Percentiles rank a stretch among this genome's conserved stretches.
These are phyloP conservation scores for Diaporthe batatas DNA, from an alignment of 2,329 filamentous ascomycete species.

Conservation along the genomic window DNA sequence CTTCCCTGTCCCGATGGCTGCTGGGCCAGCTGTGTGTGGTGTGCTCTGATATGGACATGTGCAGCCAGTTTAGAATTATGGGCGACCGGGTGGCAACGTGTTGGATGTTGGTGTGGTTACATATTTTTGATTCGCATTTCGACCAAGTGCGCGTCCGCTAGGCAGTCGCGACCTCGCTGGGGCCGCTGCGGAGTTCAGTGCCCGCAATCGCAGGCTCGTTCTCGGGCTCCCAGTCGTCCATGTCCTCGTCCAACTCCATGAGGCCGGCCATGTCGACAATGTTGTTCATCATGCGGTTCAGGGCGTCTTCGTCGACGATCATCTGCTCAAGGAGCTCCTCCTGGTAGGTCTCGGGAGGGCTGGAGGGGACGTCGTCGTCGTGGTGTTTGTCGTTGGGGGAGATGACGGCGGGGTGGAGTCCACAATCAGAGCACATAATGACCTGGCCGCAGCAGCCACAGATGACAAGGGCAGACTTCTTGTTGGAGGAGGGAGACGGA, in stretches of 20 bases:
- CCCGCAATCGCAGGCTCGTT: not conserved
- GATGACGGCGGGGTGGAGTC: conserved; percentile 44
- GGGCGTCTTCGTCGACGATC: conserved; percentile 45
- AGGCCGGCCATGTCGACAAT: conserved; percentile 37
- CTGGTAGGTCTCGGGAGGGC: conserved; percentile 38
- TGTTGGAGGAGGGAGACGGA: conserved; percentile 33
- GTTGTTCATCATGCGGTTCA: conserved; percentile 46
- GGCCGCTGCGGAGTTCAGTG: not conserved
- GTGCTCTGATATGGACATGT: conserved; percentile 38
- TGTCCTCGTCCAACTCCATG: conserved; percentile 41
- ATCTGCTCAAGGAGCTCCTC: conserved; percentile 36
- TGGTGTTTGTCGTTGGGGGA: conserved; percentile 40
- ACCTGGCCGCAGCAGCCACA: conserved; percentile 63
- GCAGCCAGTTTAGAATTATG: not conserved
- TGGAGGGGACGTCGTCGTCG: conserved; percentile 35
- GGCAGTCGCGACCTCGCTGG: conserved; percentile 19
- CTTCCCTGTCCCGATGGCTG: conserved; percentile 28
- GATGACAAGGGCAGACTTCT: conserved; percentile 48
- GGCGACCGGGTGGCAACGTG: not conserved
- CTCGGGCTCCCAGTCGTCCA: conserved; percentile 43
- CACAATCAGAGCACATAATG: conserved; percentile 59
- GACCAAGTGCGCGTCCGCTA: not conserved
- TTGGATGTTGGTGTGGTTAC: not conserved
- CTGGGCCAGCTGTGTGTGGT: conserved; percentile 22
- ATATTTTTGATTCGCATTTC: not conserved